A percentile compares a stretch with the other conserved stretches of the same genome.
Conservation (phyloP, 73 alveolate genomes). For the Tetrahymena malaccensis region DNA sequence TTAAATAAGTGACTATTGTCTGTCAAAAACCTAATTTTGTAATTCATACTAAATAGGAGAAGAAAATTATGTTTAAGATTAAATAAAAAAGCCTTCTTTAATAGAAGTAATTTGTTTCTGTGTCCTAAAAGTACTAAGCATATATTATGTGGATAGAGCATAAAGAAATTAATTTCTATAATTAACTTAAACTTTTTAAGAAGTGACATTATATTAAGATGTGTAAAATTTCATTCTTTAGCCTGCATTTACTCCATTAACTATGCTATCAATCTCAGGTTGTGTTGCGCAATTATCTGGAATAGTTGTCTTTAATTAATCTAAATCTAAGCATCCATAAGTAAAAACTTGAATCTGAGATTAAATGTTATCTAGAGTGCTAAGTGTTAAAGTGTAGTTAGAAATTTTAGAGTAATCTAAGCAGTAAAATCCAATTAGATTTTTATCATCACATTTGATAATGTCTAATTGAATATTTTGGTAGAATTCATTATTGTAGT, state of each 20-base stretch:
- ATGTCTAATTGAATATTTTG: not conserved
- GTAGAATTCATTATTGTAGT: not conserved
- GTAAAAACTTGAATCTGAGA: not conserved
- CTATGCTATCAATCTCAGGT: not conserved
- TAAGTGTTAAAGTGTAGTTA: not conserved
- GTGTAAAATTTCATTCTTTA: not conserved
- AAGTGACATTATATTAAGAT: not conserved
- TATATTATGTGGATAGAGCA: not conserved
- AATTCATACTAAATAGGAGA: not conserved
- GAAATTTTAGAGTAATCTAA: not conserved
- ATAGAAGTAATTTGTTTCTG: not conserved
- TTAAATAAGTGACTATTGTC: not conserved
- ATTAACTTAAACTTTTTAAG: not conserved
- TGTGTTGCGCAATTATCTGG: not conserved
- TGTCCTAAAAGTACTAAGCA: not conserved
- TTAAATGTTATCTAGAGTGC: not conserved
- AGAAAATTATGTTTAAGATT: not conserved
- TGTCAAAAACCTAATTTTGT: not conserved
- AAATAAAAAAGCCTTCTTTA: not conserved
- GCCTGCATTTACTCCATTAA: not conserved
- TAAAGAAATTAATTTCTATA: not conserved
- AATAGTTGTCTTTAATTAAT: not conserved
- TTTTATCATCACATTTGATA: not conserved
- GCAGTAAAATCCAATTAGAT: not conserved
- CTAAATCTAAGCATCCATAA: not conserved